A percentile compares a stretch with the other conserved stretches of the same genome.
These are phyloP conservation scores for Pelargonium exstipulatum DNA, from an alignment of 441 rosid genomes.

Conservation along the genomic window DNA sequence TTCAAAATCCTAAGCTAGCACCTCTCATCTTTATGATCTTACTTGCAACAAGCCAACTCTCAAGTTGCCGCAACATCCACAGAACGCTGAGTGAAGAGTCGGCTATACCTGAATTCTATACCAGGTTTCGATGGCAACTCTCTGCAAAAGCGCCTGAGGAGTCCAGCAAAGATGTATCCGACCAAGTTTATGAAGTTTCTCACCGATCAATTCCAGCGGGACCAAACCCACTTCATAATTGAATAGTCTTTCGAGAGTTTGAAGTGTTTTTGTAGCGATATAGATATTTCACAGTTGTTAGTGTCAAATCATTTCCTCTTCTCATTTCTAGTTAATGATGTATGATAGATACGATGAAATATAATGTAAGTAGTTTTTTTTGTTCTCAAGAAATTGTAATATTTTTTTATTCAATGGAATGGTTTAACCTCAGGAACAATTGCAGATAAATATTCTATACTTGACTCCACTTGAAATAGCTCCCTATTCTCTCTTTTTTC, in stretches of 20 bases:
- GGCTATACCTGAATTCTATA: slow-evolving; percentile 10
- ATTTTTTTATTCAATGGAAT: slow-evolving; percentile 2
- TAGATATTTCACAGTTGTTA: slow-evolving; percentile 24
- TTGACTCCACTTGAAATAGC: no score
- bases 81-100: slow-evolving; percentile 18
- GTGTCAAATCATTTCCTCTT: slow-evolving; percentile 3
- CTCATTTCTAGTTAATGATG: slow-evolving; percentile 12
- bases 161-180: slow-evolving; percentile 21
- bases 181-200: slow-evolving; percentile 35
- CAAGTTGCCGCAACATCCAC: slow-evolving; percentile 31
- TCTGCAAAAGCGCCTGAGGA: slow-evolving; percentile 28
- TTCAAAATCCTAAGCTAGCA: slow-evolving; percentile 21
- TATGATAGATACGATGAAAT: slow-evolving; percentile 20
- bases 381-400: slow-evolving; percentile 8
- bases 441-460: no score
- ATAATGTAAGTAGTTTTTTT: slow-evolving; percentile 18
- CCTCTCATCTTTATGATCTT: slow-evolving; percentile 29
- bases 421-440: no score
- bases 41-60: slow-evolving; percentile 26
- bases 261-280: slow-evolving; percentile 12
- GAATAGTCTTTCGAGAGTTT: slow-evolving; percentile 13
- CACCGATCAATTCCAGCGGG: slow-evolving; percentile 38
- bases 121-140: slow-evolving; percentile 25
- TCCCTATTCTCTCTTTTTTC: no score
- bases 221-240: slow-evolving; percentile 54